These are phyloP conservation scores for Cornus controversa DNA, from an alignment of 148 eudicot genomes.

Conservation along the genomic window DNA sequence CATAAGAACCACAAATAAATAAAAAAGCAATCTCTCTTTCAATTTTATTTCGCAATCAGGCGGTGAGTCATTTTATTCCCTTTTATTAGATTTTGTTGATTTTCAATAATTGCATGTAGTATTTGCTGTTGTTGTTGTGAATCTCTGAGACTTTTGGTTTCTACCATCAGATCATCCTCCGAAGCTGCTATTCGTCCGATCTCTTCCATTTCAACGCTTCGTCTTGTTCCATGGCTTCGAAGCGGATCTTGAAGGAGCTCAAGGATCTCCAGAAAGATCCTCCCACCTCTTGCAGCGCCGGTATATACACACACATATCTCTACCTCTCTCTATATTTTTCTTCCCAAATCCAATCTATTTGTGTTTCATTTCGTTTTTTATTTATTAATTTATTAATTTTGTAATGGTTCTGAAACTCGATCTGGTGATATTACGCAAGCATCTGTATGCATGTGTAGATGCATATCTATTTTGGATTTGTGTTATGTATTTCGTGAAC, in stretches of 20 bases:
- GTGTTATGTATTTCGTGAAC: background rate
- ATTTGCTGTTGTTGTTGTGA: background rate
- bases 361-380: background rate
- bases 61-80: background rate
- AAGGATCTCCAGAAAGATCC: slow-evolving; percentile 88
- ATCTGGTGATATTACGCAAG: background rate
- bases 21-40: background rate
- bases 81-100: background rate
- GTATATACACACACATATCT: slow-evolving; percentile 19
- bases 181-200: background rate
- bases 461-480: background rate
- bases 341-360: no score
- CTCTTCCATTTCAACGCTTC: background rate
- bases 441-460: background rate
- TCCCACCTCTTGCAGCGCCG: slow-evolving; percentile 77
- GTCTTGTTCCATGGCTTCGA: slow-evolving; percentile 54
- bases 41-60: background rate
- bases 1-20: background rate
- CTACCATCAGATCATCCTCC: background rate
- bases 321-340: no score
- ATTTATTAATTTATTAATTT: background rate
- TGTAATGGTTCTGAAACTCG: background rate
- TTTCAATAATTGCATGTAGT: background rate
- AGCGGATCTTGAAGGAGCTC: slow-evolving; percentile 81
- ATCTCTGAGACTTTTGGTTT: background rate